These are phyloP conservation scores for Nepenthes mirabilis DNA, from an alignment of 148 eudicot genomes.

Conservation along the genomic window DNA sequence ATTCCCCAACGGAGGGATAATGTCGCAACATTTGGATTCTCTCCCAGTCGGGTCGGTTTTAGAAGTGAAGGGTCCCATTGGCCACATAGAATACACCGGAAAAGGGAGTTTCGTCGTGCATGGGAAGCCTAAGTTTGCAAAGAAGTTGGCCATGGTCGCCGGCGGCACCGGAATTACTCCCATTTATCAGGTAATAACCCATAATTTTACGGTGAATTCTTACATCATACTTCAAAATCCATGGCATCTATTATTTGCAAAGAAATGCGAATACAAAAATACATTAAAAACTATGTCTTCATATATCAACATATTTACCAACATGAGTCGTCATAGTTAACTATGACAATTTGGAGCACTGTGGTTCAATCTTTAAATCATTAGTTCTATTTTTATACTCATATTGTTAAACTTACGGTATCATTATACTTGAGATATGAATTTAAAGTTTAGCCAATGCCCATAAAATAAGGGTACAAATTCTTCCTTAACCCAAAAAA, in stretches of 20 bases:
- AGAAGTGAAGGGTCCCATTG: conserved; percentile 85
- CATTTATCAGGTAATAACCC: conserved; percentile 55
- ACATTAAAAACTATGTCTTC: too few species aligned
- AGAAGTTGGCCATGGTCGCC: conserved; percentile 69
- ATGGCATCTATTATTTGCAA: background rate
- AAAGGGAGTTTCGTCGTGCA: conserved; percentile 57
- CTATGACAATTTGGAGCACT: too few species aligned
- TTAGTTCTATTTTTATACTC: too few species aligned
- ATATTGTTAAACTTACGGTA: too few species aligned
- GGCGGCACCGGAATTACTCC: conserved; percentile 97
- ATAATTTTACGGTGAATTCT: background rate
- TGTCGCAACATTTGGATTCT: conserved; percentile 70
- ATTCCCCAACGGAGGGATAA: conserved; percentile 71
- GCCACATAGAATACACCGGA: conserved; percentile 80
- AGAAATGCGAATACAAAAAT: too few species aligned
- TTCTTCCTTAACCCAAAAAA: too few species aligned
- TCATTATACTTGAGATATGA: too few species aligned
- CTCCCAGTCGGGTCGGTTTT: conserved; percentile 36
- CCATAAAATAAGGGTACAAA: too few species aligned
- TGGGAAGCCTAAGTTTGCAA: conserved; percentile 59
- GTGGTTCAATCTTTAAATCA: too few species aligned
- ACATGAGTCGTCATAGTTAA: too few species aligned
- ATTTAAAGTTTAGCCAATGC: too few species aligned
- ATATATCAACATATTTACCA: too few species aligned
- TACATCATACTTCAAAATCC: background rate